phyloP scores from a whole-genome alignment of 345 rosid species.

The Cardamine occulta region DNA sequence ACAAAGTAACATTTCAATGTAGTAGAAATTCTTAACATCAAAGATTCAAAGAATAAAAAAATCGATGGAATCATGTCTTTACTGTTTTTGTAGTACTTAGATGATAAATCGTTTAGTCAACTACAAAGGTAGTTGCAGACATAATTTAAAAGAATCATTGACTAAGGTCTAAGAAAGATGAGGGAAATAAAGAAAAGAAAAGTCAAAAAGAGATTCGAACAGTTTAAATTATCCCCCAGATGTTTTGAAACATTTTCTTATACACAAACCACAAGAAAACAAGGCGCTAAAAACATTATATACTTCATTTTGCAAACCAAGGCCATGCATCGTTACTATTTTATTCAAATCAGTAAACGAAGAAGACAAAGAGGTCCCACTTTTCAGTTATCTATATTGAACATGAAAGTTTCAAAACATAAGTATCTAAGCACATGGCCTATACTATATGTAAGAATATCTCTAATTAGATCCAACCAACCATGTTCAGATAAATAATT shows the following conservation, averaged over 20 bases:
- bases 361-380: conserved; percentile 23
- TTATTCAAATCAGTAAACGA: conserved; percentile 20
- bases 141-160: conserved; percentile 17
- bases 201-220: conserved; percentile 21
- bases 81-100: not conserved
- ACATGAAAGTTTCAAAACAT: not conserved
- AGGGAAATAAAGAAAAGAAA: not conserved
- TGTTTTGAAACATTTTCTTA: conserved; percentile 22
- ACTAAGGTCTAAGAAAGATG: conserved; percentile 21
- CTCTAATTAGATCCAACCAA: conserved; percentile 30
- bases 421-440: conserved; percentile 38
- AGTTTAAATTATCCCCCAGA: conserved; percentile 5
- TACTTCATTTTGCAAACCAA: conserved; percentile 1
- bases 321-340: not conserved
- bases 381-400: not conserved
- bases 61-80: not conserved
- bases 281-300: conserved; percentile 3
- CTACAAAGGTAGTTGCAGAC: conserved; percentile 19
- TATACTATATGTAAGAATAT: not conserved
- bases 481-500: conserved; percentile 14
- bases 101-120: conserved; percentile 12
- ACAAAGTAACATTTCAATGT: not conserved
- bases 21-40: not conserved
- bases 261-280: conserved; percentile 33
- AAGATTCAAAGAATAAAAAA: conserved; percentile 11